Evolutionary conservation across 2,329 filamentous ascomycete species (phyloP).

Genomic region (Aspergillus sp.): DNA sequence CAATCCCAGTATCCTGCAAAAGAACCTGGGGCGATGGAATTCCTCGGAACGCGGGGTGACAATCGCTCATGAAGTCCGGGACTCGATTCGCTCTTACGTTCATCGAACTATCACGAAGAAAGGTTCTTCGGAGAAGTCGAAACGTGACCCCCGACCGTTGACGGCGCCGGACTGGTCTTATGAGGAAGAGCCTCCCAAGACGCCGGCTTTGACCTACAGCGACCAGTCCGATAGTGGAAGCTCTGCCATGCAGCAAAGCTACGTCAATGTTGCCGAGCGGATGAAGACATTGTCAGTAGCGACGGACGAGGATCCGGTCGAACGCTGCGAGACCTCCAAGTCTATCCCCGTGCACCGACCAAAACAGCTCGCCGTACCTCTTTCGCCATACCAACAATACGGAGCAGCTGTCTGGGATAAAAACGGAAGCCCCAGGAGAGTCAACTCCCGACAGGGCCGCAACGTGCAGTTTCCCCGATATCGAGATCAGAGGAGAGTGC

Average conservation of each 20-base stretch:
- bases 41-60: constrained; percentile 17
- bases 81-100: constrained; percentile 32
- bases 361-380: constrained; percentile 28
- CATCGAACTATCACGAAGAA: constrained; percentile 24
- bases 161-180: not conserved
- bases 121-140: constrained; percentile 7
- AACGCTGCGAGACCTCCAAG: constrained; percentile 4
- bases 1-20: constrained; percentile 12
- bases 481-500: not conserved
- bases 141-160: constrained; percentile 6
- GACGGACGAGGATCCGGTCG: constrained; percentile 6
- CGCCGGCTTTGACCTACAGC: no score
- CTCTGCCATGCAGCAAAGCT: constrained; percentile 1
- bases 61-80: constrained; percentile 22
- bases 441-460: constrained; percentile 12
- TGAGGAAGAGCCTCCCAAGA: no score
- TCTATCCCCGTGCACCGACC: constrained; percentile 8
- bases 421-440: constrained; percentile 18
- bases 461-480: constrained; percentile 18
- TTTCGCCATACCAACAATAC: constrained; percentile 33
- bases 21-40: constrained; percentile 17
- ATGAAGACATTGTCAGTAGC: constrained; percentile 8
- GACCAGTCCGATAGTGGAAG: no score
- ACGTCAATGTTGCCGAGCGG: constrained; percentile 2
- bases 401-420: constrained; percentile 31